Percentiles rank a stretch among this genome's conserved stretches.
Evolutionary conservation across 106 monocot genomes (phyloP).

Genomic region (Phalaenopsis equestris): DNA sequence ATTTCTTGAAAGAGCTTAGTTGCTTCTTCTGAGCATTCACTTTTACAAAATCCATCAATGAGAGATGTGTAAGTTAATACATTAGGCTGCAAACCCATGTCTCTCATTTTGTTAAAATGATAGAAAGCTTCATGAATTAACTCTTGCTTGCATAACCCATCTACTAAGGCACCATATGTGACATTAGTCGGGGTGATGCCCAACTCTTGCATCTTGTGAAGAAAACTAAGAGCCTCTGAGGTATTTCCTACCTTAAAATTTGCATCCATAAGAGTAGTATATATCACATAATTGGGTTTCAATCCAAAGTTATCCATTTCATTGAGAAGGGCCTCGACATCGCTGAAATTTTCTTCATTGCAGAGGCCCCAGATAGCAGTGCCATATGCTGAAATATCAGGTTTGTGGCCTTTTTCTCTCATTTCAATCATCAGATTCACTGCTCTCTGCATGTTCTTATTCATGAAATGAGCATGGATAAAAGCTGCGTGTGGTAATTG

Average conservation of each 20-base stretch:
- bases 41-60: conserved; percentile 80
- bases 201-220: conserved; percentile 54
- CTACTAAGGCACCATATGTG: conserved; percentile 75
- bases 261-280: conserved; percentile 65
- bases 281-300: conserved; percentile 68
- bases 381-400: conserved; percentile 56
- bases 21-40: conserved; percentile 38
- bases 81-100: conserved; percentile 63
- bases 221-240: conserved; percentile 49
- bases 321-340: conserved; percentile 35
- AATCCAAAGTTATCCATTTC: conserved; percentile 49
- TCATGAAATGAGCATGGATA: conserved; percentile 63
- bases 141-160: conserved; percentile 84
- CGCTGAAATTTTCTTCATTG: conserved; percentile 46
- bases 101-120: conserved; percentile 67
- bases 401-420: conserved; percentile 45
- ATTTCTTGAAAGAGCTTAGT: conserved; percentile 64
- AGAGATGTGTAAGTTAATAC: conserved; percentile 52
- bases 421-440: conserved; percentile 44
- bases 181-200: conserved; percentile 35
- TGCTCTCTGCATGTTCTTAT: conserved; percentile 42
- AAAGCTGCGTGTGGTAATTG: conserved; percentile 54
- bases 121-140: conserved; percentile 56
- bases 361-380: conserved; percentile 70
- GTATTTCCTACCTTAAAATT: conserved; percentile 57